Evolutionary conservation across 345 rosid species (phyloP).

Genomic region (Eucalyptus tenuipes): DNA sequence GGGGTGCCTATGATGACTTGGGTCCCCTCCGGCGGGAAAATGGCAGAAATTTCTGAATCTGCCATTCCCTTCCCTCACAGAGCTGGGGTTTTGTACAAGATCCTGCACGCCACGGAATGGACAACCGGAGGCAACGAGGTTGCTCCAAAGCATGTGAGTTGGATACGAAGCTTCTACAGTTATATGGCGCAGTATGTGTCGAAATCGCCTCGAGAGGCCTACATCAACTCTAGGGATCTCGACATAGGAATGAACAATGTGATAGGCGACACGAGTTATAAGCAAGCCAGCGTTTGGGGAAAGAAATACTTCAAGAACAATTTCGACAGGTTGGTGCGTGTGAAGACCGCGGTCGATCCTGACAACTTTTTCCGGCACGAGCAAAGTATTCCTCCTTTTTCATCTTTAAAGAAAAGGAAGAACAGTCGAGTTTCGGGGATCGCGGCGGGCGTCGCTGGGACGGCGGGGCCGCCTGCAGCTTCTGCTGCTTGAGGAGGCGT

Average conservation of each 20-base stretch:
- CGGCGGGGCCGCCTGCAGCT: too few relatives aligned
- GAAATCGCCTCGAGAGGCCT: neutral
- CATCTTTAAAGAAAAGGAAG: neutral
- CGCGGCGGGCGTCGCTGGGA: too few relatives aligned
- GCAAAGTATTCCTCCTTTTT: neutral
- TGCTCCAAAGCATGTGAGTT: neutral
- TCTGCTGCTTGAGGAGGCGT: too few relatives aligned
- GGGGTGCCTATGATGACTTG: neutral
- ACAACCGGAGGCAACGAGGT: neutral
- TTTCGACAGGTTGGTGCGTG: slow-evolving; percentile 15
- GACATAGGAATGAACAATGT: neutral
- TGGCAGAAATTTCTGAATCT: slow-evolving; percentile 20
- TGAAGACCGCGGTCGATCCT: slow-evolving; percentile 22
- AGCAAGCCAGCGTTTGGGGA: slow-evolving; percentile 24
- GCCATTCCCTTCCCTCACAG: slow-evolving; percentile 28
- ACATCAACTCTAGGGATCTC: neutral
- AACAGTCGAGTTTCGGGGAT: neutral
- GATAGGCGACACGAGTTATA: neutral
- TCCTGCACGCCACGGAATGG: neutral
- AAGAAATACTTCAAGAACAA: neutral
- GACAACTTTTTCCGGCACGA: slow-evolving; percentile 3
- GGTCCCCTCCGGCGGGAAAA: slow-evolving; percentile 25
- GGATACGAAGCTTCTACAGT: slow-evolving; percentile 13
- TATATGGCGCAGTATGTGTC: neutral
- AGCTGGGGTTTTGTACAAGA: slow-evolving; percentile 15